These are phyloP conservation scores for Exophiala oligosperma DNA, from an alignment of 2,329 filamentous ascomycete species.

Conservation along the genomic window DNA sequence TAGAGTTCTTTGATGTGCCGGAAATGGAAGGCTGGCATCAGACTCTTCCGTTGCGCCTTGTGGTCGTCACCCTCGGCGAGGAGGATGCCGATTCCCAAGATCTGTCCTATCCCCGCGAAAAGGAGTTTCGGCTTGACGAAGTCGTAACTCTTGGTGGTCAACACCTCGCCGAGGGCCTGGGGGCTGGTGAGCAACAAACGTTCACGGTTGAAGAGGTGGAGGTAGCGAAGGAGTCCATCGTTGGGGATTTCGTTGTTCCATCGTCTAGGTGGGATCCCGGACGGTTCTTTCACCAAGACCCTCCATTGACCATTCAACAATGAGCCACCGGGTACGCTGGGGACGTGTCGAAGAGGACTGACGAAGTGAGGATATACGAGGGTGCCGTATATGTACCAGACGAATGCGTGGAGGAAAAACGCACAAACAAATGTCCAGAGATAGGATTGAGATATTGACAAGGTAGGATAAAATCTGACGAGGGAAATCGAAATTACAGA, in stretches of 20 bases:
- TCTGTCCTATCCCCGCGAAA: constrained; percentile 36
- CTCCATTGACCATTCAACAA: constrained; percentile 48
- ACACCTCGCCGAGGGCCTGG: constrained; percentile 68
- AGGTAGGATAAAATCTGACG: constrained; percentile 30
- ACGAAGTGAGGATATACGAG: constrained; percentile 60
- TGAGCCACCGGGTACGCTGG: constrained; percentile 49
- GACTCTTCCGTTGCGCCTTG: constrained; percentile 71
- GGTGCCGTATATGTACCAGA: constrained; percentile 36
- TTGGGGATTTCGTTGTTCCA: constrained; percentile 65
- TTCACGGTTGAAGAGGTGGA: constrained; percentile 62
- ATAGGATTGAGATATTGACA: constrained; percentile 34
- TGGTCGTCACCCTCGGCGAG: constrained; percentile 91
- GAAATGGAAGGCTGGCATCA: constrained; percentile 83
- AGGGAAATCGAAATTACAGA: constrained; percentile 20
- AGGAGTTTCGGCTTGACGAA: constrained; percentile 64
- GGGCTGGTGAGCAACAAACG: constrained; percentile 62
- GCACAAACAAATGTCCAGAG: constrained; percentile 28
- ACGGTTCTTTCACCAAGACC: constrained; percentile 39
- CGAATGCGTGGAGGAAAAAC: constrained; percentile 27
- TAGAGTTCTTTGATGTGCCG: constrained; percentile 83
- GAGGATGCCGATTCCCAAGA: constrained; percentile 52
- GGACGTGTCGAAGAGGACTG: constrained; percentile 59
- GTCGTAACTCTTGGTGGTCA: constrained; percentile 68
- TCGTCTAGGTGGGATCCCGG: constrained; percentile 39
- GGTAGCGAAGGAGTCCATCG: constrained; percentile 68